phyloP scores from a whole-genome alignment of 768 basidiomycete species.

The Suillus luteus region DNA sequence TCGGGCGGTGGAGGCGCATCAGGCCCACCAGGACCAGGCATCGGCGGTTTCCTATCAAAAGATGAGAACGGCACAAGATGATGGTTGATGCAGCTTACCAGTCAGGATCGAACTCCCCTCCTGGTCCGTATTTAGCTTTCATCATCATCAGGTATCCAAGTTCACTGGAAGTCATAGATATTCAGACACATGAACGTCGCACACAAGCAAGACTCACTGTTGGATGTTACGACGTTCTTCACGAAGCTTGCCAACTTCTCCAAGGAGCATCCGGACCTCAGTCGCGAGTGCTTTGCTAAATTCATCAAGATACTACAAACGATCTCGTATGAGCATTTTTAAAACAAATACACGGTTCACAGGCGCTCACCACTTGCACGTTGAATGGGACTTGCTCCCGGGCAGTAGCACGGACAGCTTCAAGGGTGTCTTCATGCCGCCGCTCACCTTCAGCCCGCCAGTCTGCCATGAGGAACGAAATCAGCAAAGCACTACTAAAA shows the following conservation, averaged over 20 bases:
- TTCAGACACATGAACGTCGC: not conserved
- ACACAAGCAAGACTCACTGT: constrained; percentile 53
- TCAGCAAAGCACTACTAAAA: not conserved
- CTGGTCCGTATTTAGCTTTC: constrained; percentile 79
- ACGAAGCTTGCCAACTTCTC: constrained; percentile 80
- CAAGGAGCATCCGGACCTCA: constrained; percentile 81
- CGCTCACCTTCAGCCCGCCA: constrained; percentile 67
- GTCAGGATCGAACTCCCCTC: constrained; percentile 83
- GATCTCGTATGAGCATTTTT: constrained; percentile 10
- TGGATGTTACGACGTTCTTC: constrained; percentile 78
- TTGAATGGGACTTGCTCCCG: constrained; percentile 81
- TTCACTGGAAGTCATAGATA: constrained; percentile 48
- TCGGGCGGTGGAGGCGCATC: constrained; percentile 47
- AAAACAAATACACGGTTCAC: constrained; percentile 4
- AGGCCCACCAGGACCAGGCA: constrained; percentile 40
- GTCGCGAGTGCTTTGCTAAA: constrained; percentile 83
- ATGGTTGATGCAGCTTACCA: constrained; percentile 48
- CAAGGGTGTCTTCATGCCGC: constrained; percentile 69
- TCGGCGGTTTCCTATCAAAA: constrained; percentile 45
- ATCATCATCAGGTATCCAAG: constrained; percentile 69
- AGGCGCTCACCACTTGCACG: constrained; percentile 67
- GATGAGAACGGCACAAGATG: constrained; percentile 12
- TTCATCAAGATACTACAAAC: constrained; percentile 74
- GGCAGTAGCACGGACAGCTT: constrained; percentile 69
- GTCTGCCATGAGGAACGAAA: constrained; percentile 38